phyloP scores from a whole-genome alignment of 371 early-diverging fungal genomes.

The Mucor saturninus region DNA sequence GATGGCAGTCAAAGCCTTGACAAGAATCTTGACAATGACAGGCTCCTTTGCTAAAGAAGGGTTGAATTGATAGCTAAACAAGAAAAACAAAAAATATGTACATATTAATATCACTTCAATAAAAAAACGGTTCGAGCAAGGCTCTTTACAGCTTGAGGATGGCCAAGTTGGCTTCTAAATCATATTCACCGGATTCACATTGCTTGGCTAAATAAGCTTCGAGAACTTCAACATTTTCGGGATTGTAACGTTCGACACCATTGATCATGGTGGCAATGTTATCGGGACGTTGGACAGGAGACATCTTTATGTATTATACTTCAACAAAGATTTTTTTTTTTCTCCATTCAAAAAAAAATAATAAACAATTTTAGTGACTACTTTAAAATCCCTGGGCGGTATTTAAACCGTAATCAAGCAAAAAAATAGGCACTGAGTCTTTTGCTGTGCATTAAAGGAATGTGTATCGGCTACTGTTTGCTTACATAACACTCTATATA shows the following conservation, averaged over 20 bases:
- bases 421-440: too few species aligned
- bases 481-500: too few species aligned
- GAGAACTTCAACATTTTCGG: slow-evolving; percentile 79
- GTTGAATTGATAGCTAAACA: slow-evolving; percentile 85
- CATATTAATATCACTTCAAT: background rate
- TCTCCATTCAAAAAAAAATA: background rate
- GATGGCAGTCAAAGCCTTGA: slow-evolving; percentile 82
- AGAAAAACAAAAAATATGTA: background rate
- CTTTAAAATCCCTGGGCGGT: too few species aligned
- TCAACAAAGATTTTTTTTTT: background rate
- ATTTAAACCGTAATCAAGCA: too few species aligned
- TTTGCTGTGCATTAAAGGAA: too few species aligned
- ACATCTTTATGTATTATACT: slow-evolving; percentile 3
- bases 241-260: slow-evolving; percentile 89
- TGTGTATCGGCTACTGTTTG: too few species aligned
- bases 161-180: slow-evolving; percentile 89
- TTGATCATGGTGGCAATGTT: slow-evolving; percentile 77
- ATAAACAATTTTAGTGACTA: background rate
- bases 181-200: slow-evolving; percentile 78
- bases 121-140: background rate
- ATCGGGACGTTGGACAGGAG: slow-evolving; percentile 65
- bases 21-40: slow-evolving; percentile 76
- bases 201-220: slow-evolving; percentile 84
- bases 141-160: slow-evolving; percentile 83
- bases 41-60: slow-evolving; percentile 73